phyloP scores from a whole-genome alignment of 2,329 filamentous ascomycete genomes.

The Paramyrothecium sp. region DNA sequence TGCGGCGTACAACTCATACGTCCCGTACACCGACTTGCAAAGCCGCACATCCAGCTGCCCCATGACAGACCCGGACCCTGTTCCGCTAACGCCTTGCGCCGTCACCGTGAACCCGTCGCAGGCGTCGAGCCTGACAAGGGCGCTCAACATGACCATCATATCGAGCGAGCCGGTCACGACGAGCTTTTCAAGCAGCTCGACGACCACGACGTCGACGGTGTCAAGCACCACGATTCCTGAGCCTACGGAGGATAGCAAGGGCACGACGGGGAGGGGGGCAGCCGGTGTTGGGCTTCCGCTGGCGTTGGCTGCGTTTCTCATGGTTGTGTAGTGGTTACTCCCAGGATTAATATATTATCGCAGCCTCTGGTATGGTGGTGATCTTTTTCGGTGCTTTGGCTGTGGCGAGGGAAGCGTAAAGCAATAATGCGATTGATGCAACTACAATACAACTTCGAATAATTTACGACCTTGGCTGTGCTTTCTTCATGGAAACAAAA shows the following conservation, averaged over 20 bases:
- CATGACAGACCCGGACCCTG: not conserved
- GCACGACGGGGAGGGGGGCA: too few species aligned
- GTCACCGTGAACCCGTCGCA: not conserved
- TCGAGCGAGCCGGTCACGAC: not conserved
- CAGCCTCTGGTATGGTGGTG: too few species aligned
- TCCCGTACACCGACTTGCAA: not conserved
- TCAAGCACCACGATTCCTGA: not conserved
- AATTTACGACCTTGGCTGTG: too few species aligned
- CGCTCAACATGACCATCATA: not conserved
- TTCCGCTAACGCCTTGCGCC: not conserved
- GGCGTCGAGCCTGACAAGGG: not conserved
- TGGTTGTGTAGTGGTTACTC: too few species aligned
- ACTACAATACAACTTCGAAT: too few species aligned
- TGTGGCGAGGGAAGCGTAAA: too few species aligned
- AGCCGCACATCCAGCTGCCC: not conserved
- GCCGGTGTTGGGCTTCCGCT: too few species aligned
- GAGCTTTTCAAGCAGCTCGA: not conserved
- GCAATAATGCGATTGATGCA: too few species aligned
- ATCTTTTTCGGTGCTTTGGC: too few species aligned
- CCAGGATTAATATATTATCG: too few species aligned
- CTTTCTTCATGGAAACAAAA: too few species aligned
- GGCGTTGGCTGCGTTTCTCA: too few species aligned
- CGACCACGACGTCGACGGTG: not conserved
- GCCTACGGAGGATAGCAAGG: not conserved
- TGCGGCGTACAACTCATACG: not conserved